Percentiles rank a stretch among this genome's conserved stretches.
These are phyloP conservation scores for Pogostemon cablin DNA, from an alignment of 257 asterid genomes.

Conservation along the genomic window DNA sequence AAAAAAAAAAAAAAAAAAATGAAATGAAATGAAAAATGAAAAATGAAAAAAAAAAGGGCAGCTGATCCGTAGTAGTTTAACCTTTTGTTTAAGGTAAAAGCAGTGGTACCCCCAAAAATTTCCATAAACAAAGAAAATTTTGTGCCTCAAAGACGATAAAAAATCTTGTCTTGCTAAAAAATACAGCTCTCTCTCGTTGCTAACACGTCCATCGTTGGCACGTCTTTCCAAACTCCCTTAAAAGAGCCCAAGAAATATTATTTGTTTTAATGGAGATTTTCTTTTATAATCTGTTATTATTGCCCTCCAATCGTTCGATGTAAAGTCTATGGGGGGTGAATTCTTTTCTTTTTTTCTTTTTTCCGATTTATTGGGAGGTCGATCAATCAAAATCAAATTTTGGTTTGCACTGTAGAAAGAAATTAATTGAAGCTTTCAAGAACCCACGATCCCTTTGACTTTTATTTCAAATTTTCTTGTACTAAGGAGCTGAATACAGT, in stretches of 20 bases:
- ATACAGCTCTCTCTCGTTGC: conserved; percentile 24
- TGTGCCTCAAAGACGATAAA: background rate
- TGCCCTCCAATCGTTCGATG: conserved; percentile 8
- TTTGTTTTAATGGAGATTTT: background rate
- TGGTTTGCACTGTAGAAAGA: conserved; percentile 26
- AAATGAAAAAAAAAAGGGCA: too few relatives aligned
- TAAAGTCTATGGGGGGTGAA: background rate
- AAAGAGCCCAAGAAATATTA: background rate
- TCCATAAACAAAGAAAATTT: background rate
- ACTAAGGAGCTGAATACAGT: conserved; percentile 2
- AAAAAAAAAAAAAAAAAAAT: too few relatives aligned
- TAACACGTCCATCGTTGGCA: conserved; percentile 29
- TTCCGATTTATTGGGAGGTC: conserved; percentile 39
- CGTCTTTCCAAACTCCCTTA: conserved; percentile 31
- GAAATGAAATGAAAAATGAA: too few relatives aligned
- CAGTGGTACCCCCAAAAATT: too few relatives aligned
- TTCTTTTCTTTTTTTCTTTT: too few relatives aligned
- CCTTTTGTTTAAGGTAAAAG: too few relatives aligned
- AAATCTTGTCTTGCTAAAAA: background rate
- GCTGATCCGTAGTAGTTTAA: too few relatives aligned
- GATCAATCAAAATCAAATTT: conserved; percentile 46
- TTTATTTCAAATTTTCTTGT: conserved; percentile 3
- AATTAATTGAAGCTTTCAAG: conserved; percentile 22
- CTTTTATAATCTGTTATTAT: background rate
- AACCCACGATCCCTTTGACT: conserved; percentile 33